Conservation (phyloP, 169 alveolate genomes). For the Cryptosporidium felis region DNA sequence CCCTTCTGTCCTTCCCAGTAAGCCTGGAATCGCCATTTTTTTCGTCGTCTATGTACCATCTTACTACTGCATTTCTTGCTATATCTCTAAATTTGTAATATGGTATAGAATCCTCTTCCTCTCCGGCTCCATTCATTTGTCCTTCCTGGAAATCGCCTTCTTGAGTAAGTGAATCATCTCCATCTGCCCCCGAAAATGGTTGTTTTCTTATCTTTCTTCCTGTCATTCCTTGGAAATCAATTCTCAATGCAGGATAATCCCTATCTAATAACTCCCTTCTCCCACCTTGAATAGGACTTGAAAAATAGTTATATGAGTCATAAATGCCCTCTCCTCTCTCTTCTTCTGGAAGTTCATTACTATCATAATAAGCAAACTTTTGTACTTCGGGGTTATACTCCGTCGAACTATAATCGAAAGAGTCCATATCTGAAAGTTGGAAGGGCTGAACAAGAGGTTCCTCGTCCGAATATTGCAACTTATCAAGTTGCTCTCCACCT, state of each 20-base stretch:
- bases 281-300: background rate
- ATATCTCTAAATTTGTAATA: constrained; percentile 38
- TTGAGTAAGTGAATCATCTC: constrained; percentile 3
- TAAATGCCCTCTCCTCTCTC: constrained; percentile 7
- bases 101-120: background rate
- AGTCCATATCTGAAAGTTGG: background rate
- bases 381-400: constrained; percentile 25
- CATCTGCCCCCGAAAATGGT: background rate
- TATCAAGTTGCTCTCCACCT: background rate
- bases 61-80: constrained; percentile 38
- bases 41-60: constrained; percentile 43
- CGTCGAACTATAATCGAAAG: constrained; percentile 2
- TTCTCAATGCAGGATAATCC: background rate
- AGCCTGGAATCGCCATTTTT: constrained; percentile 9
- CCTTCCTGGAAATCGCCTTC: background rate
- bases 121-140: no score
- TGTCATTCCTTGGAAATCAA: constrained; percentile 34
- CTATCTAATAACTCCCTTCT: background rate
- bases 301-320: background rate
- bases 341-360: constrained; percentile 7
- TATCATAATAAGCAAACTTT: constrained; percentile 46
- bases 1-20: constrained; percentile 45
- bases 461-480: background rate
- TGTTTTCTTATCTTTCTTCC: constrained; percentile 35
- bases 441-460: constrained; percentile 18